Evolutionary conservation across 208 protist genomes (phyloP).

Genomic region (Leishmania arabica): DNA sequence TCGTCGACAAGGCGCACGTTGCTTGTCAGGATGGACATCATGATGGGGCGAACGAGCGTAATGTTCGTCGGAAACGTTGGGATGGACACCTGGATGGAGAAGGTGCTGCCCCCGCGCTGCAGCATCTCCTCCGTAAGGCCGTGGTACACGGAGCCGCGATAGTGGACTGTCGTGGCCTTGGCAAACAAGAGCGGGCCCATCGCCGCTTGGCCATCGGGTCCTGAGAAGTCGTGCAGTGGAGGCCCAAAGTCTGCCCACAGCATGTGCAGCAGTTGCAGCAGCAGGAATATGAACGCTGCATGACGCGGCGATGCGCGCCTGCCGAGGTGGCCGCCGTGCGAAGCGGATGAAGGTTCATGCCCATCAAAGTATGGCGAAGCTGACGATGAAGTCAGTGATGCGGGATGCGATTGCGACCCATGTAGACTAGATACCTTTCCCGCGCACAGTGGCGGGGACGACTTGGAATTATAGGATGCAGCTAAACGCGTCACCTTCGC

Average conservation of each 20-base stretch:
- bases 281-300: background rate
- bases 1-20: conserved; percentile 50
- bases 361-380: background rate
- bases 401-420: background rate
- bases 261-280: conserved; percentile 6
- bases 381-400: background rate
- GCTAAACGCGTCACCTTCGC: background rate
- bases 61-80: conserved; percentile 60
- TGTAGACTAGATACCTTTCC: background rate
- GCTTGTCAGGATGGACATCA: conserved; percentile 41
- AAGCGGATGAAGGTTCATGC: too few species aligned
- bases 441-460: background rate
- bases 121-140: conserved; percentile 50
- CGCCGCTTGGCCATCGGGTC: background rate
- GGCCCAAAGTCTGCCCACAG: conserved; percentile 9
- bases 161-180: conserved; percentile 47
- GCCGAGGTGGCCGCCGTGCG: background rate
- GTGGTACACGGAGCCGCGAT: conserved; percentile 67
- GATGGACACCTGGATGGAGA: conserved; percentile 55
- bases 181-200: conserved; percentile 20
- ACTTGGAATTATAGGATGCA: background rate
- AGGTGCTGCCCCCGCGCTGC: conserved; percentile 48
- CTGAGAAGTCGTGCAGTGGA: background rate
- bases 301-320: background rate
- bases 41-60: conserved; percentile 26